Evolutionary conservation across 2,329 filamentous ascomycete genomes (phyloP), one percentile per base, ranked within the genome.

Genomic region (Ophiostoma himal-ulmi): DNA sequence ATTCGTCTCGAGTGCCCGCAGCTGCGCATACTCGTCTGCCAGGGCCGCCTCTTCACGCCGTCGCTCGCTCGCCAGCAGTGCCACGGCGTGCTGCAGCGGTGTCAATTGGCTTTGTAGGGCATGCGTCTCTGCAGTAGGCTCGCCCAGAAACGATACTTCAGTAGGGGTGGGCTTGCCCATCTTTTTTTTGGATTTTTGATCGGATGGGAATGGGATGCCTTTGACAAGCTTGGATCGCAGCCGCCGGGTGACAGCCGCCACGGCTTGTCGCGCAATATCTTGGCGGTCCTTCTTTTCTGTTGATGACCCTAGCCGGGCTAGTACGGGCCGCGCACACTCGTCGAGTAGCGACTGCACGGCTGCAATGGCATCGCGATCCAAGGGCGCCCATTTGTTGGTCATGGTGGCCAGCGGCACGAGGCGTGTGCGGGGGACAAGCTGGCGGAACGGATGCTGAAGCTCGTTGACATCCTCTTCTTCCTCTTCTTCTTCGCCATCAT

Each of bases 101-200:
- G 86, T 88, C 5, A 92, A 83, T 78, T 85, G 83, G 71, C 80
- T 80, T 76, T 90, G 85, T 36, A 90, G 78, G 10, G 78, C 78
- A 70, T 82, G 79, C 72, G 86, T 86, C 76, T 92, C 89, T 73
- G 89, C 89, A 75, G 90, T 84, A 66, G 92, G 85, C 75, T 90
- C 87, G 37, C 83, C 81, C 64, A 84, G 85, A 68, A 86, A 82
- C 20, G 82, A 80, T 8, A 80, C 48, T 54, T 34, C 39, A n/a
- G 67, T 82, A 14, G 30, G 80, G 77, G 26, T 30, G 20, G 34
- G 75, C 75, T n/a, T 75, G 77, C 22, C 17, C 20, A 34, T 68
- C 34, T 11, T 39, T 22, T 44, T 34, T 3, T 70, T 62, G 11
- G 44, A 11, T 39, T 30, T 30, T 8, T 10, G 20, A n/a, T 13